Evolutionary conservation across 2,329 filamentous ascomycete genomes (phyloP).

Genomic region (Alternaria consortialis): DNA sequence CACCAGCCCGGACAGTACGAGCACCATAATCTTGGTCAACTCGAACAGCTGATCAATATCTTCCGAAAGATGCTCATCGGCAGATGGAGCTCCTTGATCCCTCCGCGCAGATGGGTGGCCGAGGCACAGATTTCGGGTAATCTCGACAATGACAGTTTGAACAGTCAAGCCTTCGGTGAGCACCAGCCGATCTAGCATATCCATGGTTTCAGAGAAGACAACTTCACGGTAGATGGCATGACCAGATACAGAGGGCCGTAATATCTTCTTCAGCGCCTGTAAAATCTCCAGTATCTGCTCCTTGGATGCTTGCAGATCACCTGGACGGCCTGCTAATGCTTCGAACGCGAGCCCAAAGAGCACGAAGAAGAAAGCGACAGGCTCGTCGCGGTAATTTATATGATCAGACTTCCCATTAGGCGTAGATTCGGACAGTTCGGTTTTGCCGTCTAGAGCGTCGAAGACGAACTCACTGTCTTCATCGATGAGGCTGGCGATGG

Average conservation of each 20-base stretch:
- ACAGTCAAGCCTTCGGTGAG: conserved; percentile 90
- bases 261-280: conserved; percentile 89
- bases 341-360: conserved; percentile 97
- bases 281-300: conserved; percentile 89
- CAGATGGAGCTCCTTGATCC: conserved; percentile 60
- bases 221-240: conserved; percentile 96
- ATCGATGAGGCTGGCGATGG: conserved; percentile 95
- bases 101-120: conserved; percentile 88
- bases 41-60: conserved; percentile 99
- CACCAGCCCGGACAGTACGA: conserved; percentile 86
- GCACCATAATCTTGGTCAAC: conserved; percentile 91
- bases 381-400: conserved; percentile 98
- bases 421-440: conserved; percentile 48
- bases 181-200: conserved; percentile 89
- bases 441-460: conserved; percentile 90
- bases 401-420: conserved; percentile 68
- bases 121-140: conserved; percentile 87
- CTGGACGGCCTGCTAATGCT: conserved; percentile 83
- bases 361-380: conserved; percentile 98
- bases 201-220: conserved; percentile 97
- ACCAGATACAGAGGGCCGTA: conserved; percentile 92
- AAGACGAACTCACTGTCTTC: conserved; percentile 98
- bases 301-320: conserved; percentile 73
- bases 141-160: conserved; percentile 91
- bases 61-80: conserved; percentile 83